Evolutionary conservation across 163 green algal species (phyloP), one percentile per base, ranked within the genome.

Genomic region (Coccomyxa subellipsoidea): DNA sequence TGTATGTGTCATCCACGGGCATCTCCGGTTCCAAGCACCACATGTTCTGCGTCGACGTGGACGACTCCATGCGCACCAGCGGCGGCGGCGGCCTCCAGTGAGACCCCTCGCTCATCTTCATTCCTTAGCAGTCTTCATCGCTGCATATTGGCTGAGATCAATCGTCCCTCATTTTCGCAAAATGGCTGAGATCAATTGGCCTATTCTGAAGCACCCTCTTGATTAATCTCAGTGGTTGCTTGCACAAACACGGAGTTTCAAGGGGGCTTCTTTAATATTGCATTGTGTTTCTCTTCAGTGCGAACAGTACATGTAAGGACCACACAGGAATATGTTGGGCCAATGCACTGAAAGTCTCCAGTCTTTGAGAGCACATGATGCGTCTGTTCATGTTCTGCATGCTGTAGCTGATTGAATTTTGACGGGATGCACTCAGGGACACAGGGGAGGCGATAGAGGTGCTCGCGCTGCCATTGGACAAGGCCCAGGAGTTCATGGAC

Each of bases 381-480:
- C n/a, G n/a, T n/a, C n/a, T n/a, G n/a, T n/a, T n/a, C n/a, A n/a
- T n/a, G n/a, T n/a, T n/a, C n/a, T n/a, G n/a, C n/a, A n/a, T n/a
- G n/a, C n/a, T n/a, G 21, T n/a, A 23, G 32, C 66, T 34, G 66
- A 36, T 73, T 73, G 27, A n/a, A 23, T 34, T 27, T 72, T 34
- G 66, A n/a, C n/a, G n/a, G 31, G 10, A 39, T 77, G 70, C 27
- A 32, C 4, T 38, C 70, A 83, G 82, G 53, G 70, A 82, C 38
- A 85, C 71, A 35, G 94, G 91, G 0, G 95, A 98, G 81, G 89
- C 89, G 6, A 98, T 98, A 34, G 94, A 98, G 87, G 91, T 97
- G 78, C 84, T 98, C 53, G 85, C 91, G 27, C 84, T 98, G 78
- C 94, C 94, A 0, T 72, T 95, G 4, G 69, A 86, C 18, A 54